Percentiles rank a stretch among this genome's conserved stretches.
Conservation (phyloP, 257 asterid species). For the Penstemon davidsonii region DNA sequence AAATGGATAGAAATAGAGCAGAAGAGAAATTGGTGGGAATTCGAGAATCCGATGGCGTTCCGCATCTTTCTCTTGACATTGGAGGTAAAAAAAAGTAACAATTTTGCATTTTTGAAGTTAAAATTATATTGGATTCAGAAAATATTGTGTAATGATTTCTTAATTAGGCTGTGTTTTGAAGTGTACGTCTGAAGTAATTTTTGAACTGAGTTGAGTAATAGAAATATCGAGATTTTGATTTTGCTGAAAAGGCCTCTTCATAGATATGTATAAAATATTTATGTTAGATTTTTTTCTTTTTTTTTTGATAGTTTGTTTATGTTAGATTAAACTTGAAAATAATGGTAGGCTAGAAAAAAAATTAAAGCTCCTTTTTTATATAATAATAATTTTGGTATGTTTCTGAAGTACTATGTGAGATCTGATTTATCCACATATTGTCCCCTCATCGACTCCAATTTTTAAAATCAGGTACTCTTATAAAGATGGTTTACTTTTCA, state of each 20-base stretch:
- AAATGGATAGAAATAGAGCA: slow-evolving; percentile 26
- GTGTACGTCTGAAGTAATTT: not conserved
- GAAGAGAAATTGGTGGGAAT: slow-evolving; percentile 17
- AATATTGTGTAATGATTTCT: slow-evolving; percentile 6
- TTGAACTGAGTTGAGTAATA: not conserved
- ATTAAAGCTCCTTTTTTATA: not conserved
- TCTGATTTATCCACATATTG: not conserved
- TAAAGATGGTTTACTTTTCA: slow-evolving; percentile 67
- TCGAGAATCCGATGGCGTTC: slow-evolving; percentile 46
- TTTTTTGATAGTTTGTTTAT: too few species aligned
- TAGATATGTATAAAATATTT: too few species aligned
- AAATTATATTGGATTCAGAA: too few species aligned
- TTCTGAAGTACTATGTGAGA: slow-evolving; percentile 9
- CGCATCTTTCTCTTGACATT: slow-evolving; percentile 79
- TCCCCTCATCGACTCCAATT: slow-evolving; percentile 11
- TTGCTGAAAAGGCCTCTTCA: not conserved
- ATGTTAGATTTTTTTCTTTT: too few species aligned
- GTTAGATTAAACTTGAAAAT: too few species aligned
- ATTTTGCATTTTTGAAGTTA: too few species aligned
- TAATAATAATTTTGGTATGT: not conserved
- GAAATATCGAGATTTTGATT: not conserved
- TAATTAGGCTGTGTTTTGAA: not conserved
- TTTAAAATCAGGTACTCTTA: slow-evolving; percentile 62
- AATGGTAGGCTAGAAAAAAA: too few species aligned
- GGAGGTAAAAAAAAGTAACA: slow-evolving; percentile 52